Conservation (phyloP, 2,329 filamentous ascomycete species). For the Echinosphaeria canescens region DNA sequence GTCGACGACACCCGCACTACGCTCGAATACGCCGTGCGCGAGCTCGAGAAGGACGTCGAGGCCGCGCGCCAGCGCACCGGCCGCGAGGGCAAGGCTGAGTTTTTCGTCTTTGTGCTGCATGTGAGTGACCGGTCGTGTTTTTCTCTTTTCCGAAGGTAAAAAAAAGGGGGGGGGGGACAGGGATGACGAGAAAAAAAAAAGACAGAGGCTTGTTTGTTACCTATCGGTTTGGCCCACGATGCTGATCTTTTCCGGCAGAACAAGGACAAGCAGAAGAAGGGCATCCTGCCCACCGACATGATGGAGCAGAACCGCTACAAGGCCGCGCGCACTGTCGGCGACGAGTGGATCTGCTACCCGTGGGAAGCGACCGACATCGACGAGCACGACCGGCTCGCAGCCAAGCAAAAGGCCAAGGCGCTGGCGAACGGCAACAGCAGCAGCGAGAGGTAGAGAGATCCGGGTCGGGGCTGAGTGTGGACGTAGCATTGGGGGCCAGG, state of each 20-base stretch:
- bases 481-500: too few species aligned
- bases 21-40: constrained; percentile 79
- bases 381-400: constrained; percentile 60
- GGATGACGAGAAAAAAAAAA: background rate
- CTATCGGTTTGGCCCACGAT: background rate
- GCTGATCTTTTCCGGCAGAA: constrained; percentile 52
- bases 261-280: constrained; percentile 96
- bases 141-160: background rate
- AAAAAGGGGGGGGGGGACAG: background rate
- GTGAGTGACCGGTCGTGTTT: constrained; percentile 32
- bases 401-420: constrained; percentile 14
- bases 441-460: too few species aligned
- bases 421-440: constrained; percentile 1
- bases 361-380: constrained; percentile 95
- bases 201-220: background rate
- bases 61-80: constrained; percentile 54
- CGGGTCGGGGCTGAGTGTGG: too few species aligned
- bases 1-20: constrained; percentile 92
- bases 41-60: constrained; percentile 89
- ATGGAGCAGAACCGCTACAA: constrained; percentile 51
- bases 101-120: constrained; percentile 90
- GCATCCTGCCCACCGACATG: constrained; percentile 59
- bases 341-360: constrained; percentile 97
- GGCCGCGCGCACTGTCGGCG: constrained; percentile 72
- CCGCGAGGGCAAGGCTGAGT: constrained; percentile 50